Base-by-base conservation (phyloP, 805 yeast species). In the Schwanniomyces vanrijiae region DNA sequence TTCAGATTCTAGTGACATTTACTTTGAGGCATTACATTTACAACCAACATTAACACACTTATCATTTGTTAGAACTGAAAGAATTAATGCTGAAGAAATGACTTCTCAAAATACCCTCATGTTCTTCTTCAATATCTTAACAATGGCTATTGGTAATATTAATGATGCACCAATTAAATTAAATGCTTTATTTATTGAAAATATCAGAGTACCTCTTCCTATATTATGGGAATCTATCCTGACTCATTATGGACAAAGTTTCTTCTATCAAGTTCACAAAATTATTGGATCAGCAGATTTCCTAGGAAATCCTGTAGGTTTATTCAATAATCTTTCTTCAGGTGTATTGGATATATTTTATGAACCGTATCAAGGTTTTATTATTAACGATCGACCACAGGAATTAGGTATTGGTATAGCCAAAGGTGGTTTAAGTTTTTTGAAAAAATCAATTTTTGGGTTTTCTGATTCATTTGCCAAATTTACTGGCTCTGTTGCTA, bases 261-360 rank as follows among this genome's bases (percentile, higher is more conserved):
- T 92, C 67, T 77, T 94, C 49, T 90, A 88, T 61, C 99, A 94
- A 66, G 73, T 94, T 28, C 96, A 94, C 68, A 90, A 90, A 64
- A 84, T 94, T 38, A 71, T 95, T 28, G 99, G 99, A 0, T 90
- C 97, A 16, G 99, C 98, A 0, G 99, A 95, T 66, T 82, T 94
- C 55, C 70, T 94, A 42, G 99, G 99, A 19, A 94, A 95, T 55
- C 99, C 99, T 0, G 98, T 95, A 24, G 99, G 99, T 1, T 71
- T 94, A 51, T 94, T 94, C 72, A 94, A 89, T 63, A 91, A 90
- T 55, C 74, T 94, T 47, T 84, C 96, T 47, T 90, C 97, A 0
- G 99, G 99, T 44, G 94, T 94, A 9, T 80, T 90, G 81, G 99
- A 94, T 65, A 86, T 94, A 16, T 94, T 94, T 64, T 94, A 94